Conservation (phyloP, 2,329 filamentous ascomycete species). For the Curvularia spicifera region DNA sequence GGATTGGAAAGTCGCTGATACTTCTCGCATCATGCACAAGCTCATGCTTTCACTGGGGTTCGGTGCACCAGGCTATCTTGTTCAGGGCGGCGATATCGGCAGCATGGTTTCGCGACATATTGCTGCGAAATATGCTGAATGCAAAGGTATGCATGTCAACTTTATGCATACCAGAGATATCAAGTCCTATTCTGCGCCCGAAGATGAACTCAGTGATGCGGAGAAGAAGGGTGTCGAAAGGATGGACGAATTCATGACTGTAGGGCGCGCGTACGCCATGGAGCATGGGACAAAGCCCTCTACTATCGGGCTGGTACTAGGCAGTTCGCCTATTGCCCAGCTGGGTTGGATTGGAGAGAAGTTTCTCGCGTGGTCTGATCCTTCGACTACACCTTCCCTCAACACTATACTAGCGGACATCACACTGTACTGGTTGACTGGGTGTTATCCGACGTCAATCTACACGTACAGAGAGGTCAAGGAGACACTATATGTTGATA, state of each 20-base stretch:
- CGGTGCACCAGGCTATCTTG: constrained; percentile 55
- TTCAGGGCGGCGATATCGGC: constrained; percentile 65
- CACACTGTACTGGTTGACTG: constrained; percentile 64
- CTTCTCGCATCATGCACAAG: constrained; percentile 56
- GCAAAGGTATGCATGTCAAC: constrained; percentile 54
- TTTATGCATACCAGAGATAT: constrained; percentile 34
- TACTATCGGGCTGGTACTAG: constrained; percentile 63
- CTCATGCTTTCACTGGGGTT: constrained; percentile 63
- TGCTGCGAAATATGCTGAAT: constrained; percentile 52
- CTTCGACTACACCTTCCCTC: constrained; percentile 39
- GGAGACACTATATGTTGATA: constrained; percentile 42
- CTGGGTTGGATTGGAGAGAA: constrained; percentile 67
- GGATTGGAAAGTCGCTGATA: constrained; percentile 52
- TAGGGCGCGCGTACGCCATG: constrained; percentile 58
- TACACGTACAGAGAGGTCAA: constrained; percentile 57
- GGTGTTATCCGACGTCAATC: constrained; percentile 56
- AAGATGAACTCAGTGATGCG: constrained; percentile 30
- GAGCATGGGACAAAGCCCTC: constrained; percentile 62
- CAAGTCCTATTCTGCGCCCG: constrained; percentile 20
- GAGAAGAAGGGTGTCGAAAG: constrained; percentile 52
- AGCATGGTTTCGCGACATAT: constrained; percentile 54
- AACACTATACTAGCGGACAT: constrained; percentile 58
- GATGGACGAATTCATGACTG: constrained; percentile 48
- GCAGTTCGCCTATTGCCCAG: constrained; percentile 61
- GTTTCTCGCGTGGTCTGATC: constrained; percentile 61